Percentiles rank a stretch among this genome's conserved stretches.
Conservation (phyloP, 371 early-diverging fungal species). For the Choanephora cucurbitarum region DNA sequence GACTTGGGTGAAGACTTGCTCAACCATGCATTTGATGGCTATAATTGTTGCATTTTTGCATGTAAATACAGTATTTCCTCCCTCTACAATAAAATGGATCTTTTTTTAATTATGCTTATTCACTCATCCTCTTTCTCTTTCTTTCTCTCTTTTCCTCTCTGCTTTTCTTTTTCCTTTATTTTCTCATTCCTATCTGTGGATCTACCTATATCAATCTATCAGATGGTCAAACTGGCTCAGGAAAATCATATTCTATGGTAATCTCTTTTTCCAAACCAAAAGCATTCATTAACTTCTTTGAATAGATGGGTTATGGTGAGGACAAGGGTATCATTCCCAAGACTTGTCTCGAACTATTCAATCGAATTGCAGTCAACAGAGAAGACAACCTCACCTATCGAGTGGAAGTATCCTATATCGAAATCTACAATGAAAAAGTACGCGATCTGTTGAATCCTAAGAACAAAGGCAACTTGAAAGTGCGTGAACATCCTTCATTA, state of each 20-base stretch:
- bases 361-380: constrained; percentile 53
- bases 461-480: constrained; percentile 77
- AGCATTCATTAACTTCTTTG: too few relatives aligned
- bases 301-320: constrained; percentile 72
- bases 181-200: too few relatives aligned
- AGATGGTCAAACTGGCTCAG: constrained; percentile 89
- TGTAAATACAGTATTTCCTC: constrained; percentile 46
- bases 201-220: too few relatives aligned
- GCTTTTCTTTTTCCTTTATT: neutral
- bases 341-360: constrained; percentile 78
- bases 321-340: constrained; percentile 85
- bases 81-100: neutral
- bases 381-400: constrained; percentile 59
- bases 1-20: constrained; percentile 77
- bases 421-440: constrained; percentile 88
- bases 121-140: neutral
- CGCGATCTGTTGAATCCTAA: constrained; percentile 89
- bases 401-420: constrained; percentile 87
- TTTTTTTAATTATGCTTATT: too few relatives aligned
- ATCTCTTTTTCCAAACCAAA: too few relatives aligned
- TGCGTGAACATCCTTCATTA: constrained; percentile 86
- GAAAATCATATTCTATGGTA: constrained; percentile 84
- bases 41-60: constrained; percentile 89
- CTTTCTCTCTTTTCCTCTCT: neutral
- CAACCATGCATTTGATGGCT: constrained; percentile 88